Base-by-base conservation (phyloP, 2,329 filamentous ascomycete genomes). In the Fusarium agapanthi region DNA sequence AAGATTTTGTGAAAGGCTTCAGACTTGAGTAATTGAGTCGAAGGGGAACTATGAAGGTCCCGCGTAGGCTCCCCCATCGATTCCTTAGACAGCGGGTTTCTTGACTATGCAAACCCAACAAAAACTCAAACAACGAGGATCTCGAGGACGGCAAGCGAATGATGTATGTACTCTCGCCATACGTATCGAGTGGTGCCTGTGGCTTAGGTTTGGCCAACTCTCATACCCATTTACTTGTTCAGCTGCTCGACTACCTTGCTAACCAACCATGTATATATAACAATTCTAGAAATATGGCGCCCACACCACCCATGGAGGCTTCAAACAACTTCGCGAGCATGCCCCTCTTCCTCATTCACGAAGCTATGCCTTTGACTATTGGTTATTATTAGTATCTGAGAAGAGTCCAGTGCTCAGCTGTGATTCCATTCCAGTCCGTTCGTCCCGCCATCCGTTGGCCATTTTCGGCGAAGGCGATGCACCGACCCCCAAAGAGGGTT, bases 391-490 rank as follows among this genome's bases (percentile, higher is more conserved):
- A 62, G 55, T 37, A 54, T 41, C 40, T 34, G 30, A 44, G n/a
- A 35, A 61, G 51, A 71, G 47, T 38, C 32, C 43, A 35, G 28
- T 35, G 28, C 41, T 47, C 61, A 71, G 65, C 65, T 69, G 54
- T 58, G 65, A 66, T 58, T 61, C 55, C 73, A 69, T 73, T 71
- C 69, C 57, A 71, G 65, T 51, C 66, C 65, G 59, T 71, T 44
- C 69, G 59, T 75, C 66, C 66, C 66, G 68, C 63, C 59, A 65
- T 66, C 68, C 70, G 51, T 61, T 57, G 51, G 48, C 71, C 72
- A 74, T 67, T 54, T 62, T 77, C 75, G 75, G 75, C 35, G 67
- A 74, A 69, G 63, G 75, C 75, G 75, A 77, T 64, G 72, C 69
- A 60, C 70, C 56, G 48, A 67, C 61, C 61, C 57, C 53, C 47